phyloP scores from a whole-genome alignment of 345 rosid genomes.

The Barbarea vulgaris region DNA sequence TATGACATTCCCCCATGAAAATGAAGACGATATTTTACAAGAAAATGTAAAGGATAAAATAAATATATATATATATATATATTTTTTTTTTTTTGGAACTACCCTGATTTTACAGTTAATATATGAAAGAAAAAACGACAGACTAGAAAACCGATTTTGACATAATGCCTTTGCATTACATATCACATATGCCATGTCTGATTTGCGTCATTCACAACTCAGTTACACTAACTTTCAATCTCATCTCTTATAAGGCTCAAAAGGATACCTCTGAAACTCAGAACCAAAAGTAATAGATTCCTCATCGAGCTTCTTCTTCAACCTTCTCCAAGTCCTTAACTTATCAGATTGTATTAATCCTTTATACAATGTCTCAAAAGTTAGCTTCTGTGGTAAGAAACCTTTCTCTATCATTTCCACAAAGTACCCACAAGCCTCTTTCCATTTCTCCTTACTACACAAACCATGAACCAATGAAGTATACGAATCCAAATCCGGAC shows the following conservation, averaged over 20 bases:
- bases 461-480: slow-evolving; percentile 69
- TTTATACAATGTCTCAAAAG: slow-evolving; percentile 76
- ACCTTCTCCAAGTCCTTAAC: slow-evolving; percentile 89
- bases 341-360: slow-evolving; percentile 86
- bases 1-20: no score
- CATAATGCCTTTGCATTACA: not conserved
- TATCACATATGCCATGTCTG: not conserved
- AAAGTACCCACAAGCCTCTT: slow-evolving; percentile 70
- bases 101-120: not conserved
- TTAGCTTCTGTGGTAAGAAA: slow-evolving; percentile 79
- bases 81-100: no score
- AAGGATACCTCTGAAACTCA: slow-evolving; percentile 66
- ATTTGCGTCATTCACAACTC: not conserved
- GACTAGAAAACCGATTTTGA: not conserved
- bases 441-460: slow-evolving; percentile 71
- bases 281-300: slow-evolving; percentile 74
- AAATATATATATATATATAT: no score
- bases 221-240: not conserved
- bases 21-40: no score
- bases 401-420: slow-evolving; percentile 95
- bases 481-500: slow-evolving; percentile 85
- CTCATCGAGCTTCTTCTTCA: slow-evolving; percentile 84
- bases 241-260: slow-evolving; percentile 72
- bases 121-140: not conserved
- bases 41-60: no score